Evolutionary conservation across 768 basidiomycete species (phyloP).

Genomic region (Crepidotus variabilis): DNA sequence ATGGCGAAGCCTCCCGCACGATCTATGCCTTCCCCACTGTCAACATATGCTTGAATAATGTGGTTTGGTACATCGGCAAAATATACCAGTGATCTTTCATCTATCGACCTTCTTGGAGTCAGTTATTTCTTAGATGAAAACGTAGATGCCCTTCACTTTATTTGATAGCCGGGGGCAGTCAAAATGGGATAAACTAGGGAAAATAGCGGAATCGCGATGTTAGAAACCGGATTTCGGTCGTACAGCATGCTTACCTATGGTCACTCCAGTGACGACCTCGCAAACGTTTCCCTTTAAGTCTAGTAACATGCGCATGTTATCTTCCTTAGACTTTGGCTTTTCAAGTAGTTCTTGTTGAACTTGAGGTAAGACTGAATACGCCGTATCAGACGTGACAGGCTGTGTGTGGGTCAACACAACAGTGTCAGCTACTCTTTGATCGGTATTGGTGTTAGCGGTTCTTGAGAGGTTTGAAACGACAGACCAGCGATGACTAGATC

Average conservation of each 20-base stretch:
- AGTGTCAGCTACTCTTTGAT: slow-evolving; percentile 75
- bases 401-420: slow-evolving; percentile 82
- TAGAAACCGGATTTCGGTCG: background rate
- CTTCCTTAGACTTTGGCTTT: slow-evolving; percentile 76
- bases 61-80: slow-evolving; percentile 61
- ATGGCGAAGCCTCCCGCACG: slow-evolving; percentile 94
- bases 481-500: slow-evolving; percentile 65
- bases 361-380: slow-evolving; percentile 50
- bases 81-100: slow-evolving; percentile 77
- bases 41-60: slow-evolving; percentile 74
- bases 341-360: slow-evolving; percentile 76
- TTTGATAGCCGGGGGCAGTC: slow-evolving; percentile 70
- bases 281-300: slow-evolving; percentile 85
- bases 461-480: background rate
- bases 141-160: slow-evolving; percentile 41
- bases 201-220: background rate
- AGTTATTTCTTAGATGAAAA: background rate
- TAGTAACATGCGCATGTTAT: slow-evolving; percentile 83
- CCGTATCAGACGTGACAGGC: slow-evolving; percentile 52
- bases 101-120: slow-evolving; percentile 55
- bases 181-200: slow-evolving; percentile 67
- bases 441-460: background rate
- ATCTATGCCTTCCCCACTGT: slow-evolving; percentile 81
- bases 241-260: slow-evolving; percentile 52
- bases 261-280: slow-evolving; percentile 90